Conservation (phyloP, 1,284 basidiomycete genomes). For the Irpex sp. region DNA sequence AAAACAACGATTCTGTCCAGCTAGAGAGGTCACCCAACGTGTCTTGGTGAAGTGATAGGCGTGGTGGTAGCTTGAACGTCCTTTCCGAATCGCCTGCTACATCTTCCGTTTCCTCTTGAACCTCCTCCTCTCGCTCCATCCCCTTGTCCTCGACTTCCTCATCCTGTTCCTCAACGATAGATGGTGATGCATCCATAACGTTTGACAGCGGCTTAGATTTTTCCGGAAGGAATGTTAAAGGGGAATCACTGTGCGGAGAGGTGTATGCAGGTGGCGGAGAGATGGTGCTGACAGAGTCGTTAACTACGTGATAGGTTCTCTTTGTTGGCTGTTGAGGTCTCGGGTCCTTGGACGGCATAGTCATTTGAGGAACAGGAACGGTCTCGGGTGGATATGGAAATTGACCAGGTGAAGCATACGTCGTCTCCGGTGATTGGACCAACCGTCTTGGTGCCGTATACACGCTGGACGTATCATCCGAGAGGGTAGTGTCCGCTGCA, state of each 20-base stretch:
- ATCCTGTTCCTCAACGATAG: neutral
- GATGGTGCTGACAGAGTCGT: slow-evolving; percentile 23
- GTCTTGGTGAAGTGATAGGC: slow-evolving; percentile 27
- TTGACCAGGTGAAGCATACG: slow-evolving; percentile 1
- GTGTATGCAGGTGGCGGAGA: slow-evolving; percentile 28
- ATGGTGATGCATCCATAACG: neutral
- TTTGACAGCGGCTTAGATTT: neutral
- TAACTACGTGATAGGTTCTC: slow-evolving; percentile 26
- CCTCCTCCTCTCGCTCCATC: neutral
- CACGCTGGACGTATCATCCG: slow-evolving; percentile 5
- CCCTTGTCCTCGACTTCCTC: neutral
- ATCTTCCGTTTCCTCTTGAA: too few species aligned
- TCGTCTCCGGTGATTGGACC: slow-evolving; percentile 8
- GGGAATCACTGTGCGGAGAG: slow-evolving; percentile 21
- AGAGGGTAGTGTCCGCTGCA: slow-evolving; percentile 17
- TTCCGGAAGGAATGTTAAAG: neutral
- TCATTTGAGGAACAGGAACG: slow-evolving; percentile 2
- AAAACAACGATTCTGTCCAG: slow-evolving; percentile 29
- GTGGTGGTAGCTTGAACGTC: slow-evolving; percentile 19
- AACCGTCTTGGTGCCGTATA: neutral
- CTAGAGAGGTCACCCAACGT: slow-evolving; percentile 22
- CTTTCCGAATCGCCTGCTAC: neutral
- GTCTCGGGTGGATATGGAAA: slow-evolving; percentile 3
- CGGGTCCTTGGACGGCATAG: slow-evolving; percentile 19
- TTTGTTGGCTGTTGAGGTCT: slow-evolving; percentile 23